Conservation (phyloP, 371 early-diverging fungal species). For the Apophysomyces ossiformis region DNA sequence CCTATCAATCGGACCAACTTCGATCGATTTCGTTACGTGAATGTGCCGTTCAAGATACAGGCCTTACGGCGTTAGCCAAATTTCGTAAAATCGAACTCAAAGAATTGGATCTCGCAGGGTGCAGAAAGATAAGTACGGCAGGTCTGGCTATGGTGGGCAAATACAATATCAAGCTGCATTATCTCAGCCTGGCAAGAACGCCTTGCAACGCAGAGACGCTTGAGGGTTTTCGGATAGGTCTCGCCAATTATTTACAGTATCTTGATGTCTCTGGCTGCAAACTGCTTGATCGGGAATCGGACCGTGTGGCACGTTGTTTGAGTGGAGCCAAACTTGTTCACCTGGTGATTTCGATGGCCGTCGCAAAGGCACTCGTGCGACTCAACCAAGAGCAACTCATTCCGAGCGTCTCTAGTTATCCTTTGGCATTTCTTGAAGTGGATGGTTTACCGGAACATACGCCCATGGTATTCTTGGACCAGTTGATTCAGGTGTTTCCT, state of each 20-base stretch:
- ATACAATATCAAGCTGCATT: conserved; percentile 26
- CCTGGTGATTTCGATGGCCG: conserved; percentile 23
- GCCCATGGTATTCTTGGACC: conserved; percentile 21
- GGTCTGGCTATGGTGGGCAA: conserved; percentile 29
- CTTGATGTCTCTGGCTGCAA: conserved; percentile 22
- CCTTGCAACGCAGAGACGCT: conserved; percentile 1
- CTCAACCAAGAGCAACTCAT: neutral
- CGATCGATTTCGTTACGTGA: conserved; percentile 25
- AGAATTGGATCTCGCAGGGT: conserved; percentile 38
- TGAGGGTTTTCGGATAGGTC: conserved; percentile 9
- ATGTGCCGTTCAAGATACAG: conserved; percentile 31
- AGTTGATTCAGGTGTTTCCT: conserved; percentile 19
- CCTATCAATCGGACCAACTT: conserved; percentile 30
- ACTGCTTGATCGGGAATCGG: conserved; percentile 9
- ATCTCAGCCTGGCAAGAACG: conserved; percentile 23
- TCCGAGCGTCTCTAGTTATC: neutral
- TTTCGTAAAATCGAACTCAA: conserved; percentile 33
- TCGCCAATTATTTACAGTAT: conserved; percentile 21
- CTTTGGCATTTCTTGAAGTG: conserved; percentile 17
- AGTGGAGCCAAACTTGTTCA: conserved; percentile 14
- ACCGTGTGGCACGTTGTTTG: conserved; percentile 13
- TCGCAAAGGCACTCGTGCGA: conserved; percentile 12
- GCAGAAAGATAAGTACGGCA: conserved; percentile 23
- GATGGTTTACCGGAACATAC: conserved; percentile 25
- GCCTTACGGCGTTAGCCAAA: conserved; percentile 35